Conservation (phyloP, 2,329 filamentous ascomycete species). For the Ophiostoma ips region DNA sequence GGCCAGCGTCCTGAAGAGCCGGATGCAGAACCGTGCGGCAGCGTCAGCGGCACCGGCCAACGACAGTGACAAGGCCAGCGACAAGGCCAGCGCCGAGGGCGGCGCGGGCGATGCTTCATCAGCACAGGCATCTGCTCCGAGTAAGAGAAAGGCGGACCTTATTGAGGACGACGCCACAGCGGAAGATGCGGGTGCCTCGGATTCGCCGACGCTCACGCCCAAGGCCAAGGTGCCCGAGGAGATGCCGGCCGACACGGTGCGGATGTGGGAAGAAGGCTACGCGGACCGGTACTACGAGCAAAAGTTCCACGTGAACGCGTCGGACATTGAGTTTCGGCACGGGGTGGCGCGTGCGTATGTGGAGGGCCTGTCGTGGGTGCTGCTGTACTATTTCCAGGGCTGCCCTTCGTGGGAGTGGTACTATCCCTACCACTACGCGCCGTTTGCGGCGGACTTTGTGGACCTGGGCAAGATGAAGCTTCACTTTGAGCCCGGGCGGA, state of each 20-base stretch:
- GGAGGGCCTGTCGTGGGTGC: slow-evolving; percentile 87
- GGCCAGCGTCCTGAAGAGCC: slow-evolving; percentile 72
- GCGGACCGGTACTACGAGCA: slow-evolving; percentile 93
- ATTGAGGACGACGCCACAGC: slow-evolving; percentile 40
- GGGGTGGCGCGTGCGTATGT: slow-evolving; percentile 85
- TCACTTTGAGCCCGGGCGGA: slow-evolving; percentile 67
- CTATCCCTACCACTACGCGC: slow-evolving; percentile 96
- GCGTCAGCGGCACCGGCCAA: no score
- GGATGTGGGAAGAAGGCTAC: slow-evolving; percentile 91
- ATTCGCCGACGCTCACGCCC: no score
- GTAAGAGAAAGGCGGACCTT: slow-evolving; percentile 64
- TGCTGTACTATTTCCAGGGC: slow-evolving; percentile 95
- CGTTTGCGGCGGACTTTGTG: slow-evolving; percentile 90
- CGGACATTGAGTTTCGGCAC: slow-evolving; percentile 74
- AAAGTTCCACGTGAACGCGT: slow-evolving; percentile 76
- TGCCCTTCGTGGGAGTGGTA: slow-evolving; percentile 99
- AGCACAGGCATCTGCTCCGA: slow-evolving; percentile 16
- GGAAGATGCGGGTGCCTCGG: slow-evolving; percentile 19
- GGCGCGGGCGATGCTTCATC: not conserved
- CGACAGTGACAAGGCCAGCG: not conserved
- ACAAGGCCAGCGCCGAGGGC: not conserved
- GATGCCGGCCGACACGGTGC: slow-evolving; percentile 63
- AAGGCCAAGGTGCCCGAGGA: slow-evolving; percentile 37
- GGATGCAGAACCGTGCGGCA: slow-evolving; percentile 42
- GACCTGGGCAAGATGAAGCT: slow-evolving; percentile 68